phyloP scores from a whole-genome alignment of 257 asterid genomes.

The Solanum virginianum region DNA sequence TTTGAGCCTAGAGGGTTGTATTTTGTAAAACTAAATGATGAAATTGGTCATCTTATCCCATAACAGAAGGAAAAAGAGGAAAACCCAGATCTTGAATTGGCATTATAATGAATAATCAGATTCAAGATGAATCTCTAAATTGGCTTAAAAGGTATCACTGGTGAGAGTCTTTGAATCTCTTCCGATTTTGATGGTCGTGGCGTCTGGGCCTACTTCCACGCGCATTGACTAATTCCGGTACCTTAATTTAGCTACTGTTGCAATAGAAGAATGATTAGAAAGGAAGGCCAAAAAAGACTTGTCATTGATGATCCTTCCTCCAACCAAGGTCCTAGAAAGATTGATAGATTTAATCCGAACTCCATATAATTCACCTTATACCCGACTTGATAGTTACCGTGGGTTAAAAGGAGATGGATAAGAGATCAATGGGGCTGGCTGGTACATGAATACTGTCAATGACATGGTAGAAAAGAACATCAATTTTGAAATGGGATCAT shows the following conservation, averaged over 20 bases:
- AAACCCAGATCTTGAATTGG: conserved; percentile 65
- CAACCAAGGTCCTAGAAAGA: conserved; percentile 56
- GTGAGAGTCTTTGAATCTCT: conserved; percentile 26
- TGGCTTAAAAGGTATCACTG: conserved; percentile 73
- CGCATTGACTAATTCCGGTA: background rate
- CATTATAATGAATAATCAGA: conserved; percentile 67
- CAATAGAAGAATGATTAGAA: conserved; percentile 40
- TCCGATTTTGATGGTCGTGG: too few species aligned
- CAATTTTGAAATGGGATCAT: conserved; percentile 52
- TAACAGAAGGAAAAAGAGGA: background rate
- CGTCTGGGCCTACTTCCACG: too few species aligned
- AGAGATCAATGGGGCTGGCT: conserved; percentile 38
- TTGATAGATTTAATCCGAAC: conserved; percentile 60
- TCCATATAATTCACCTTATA: conserved; percentile 69
- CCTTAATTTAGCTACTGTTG: conserved; percentile 47
- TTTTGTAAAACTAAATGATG: background rate
- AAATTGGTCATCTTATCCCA: background rate
- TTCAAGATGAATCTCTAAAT: conserved; percentile 62
- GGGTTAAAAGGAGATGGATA: conserved; percentile 58
- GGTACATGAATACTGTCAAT: conserved; percentile 65
- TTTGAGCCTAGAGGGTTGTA: background rate
- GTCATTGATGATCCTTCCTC: conserved; percentile 57
- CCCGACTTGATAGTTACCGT: conserved; percentile 10
- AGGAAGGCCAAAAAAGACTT: conserved; percentile 27
- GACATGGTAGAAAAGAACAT: conserved; percentile 69